A percentile compares a stretch with the other conserved stretches of the same genome.
Evolutionary conservation across 2,329 filamentous ascomycete species (phyloP).

Genomic region (Diplocarpon mali): DNA sequence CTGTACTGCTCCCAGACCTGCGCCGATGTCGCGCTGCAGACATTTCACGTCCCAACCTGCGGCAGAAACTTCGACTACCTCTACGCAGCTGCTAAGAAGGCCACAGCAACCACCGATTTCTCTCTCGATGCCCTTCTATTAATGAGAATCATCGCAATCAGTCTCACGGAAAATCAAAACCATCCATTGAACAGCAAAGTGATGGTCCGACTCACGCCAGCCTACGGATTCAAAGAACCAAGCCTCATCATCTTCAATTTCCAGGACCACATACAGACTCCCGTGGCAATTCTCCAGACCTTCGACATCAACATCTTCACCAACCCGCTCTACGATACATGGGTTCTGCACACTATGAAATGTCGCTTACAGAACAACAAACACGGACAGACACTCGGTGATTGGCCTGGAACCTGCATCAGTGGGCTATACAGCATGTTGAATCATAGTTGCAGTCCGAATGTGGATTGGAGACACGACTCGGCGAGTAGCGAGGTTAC

Average conservation of each 20-base stretch:
- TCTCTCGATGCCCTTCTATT: constrained; percentile 23
- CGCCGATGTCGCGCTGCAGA: constrained; percentile 18
- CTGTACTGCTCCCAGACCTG: constrained; percentile 24
- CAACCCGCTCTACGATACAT: constrained; percentile 23
- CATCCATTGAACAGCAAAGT: constrained; percentile 24
- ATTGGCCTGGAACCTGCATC: constrained; percentile 24
- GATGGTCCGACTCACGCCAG: constrained; percentile 24
- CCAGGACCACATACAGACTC: constrained; percentile 21
- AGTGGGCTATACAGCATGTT: constrained; percentile 25
- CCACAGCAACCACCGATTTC: constrained; percentile 14
- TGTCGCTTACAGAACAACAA: constrained; percentile 28
- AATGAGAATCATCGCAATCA: constrained; percentile 23
- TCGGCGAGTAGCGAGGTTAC: constrained; percentile 18
- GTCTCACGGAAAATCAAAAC: constrained; percentile 16
- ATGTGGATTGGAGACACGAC: constrained; percentile 23
- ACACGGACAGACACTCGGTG: constrained; percentile 19
- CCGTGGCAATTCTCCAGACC: constrained; percentile 23
- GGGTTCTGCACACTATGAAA: constrained; percentile 26
- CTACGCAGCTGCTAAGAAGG: constrained; percentile 12
- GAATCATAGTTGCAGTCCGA: constrained; percentile 28
- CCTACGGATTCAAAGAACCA: constrained; percentile 19
- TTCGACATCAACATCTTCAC: constrained; percentile 25
- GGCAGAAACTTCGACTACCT: constrained; percentile 25
- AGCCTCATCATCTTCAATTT: constrained; percentile 26
- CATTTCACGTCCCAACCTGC: constrained; percentile 24